Conservation (phyloP, 2,329 filamentous ascomycete species). For the Albifimbria verrucaria region DNA sequence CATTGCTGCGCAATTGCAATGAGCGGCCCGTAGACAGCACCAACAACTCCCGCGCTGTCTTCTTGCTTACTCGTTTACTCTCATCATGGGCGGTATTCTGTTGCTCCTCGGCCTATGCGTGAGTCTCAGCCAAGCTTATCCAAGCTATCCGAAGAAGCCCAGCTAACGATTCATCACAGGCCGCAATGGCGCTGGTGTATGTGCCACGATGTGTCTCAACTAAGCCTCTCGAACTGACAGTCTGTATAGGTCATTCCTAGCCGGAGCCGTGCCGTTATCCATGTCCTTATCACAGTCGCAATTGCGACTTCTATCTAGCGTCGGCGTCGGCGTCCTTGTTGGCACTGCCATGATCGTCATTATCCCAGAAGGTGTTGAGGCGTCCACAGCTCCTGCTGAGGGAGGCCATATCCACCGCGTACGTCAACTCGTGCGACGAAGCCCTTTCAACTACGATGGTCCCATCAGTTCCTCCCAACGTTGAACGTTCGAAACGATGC, state of each 20-base stretch:
- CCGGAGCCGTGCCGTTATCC: conserved; percentile 84
- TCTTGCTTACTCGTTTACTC: conserved; percentile 6
- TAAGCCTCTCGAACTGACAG: conserved; percentile 13
- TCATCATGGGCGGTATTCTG: conserved; percentile 36
- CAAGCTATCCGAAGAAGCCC: too few relatives aligned
- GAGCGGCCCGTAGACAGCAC: neutral
- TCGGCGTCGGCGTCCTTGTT: conserved; percentile 91
- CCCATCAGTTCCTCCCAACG: neutral
- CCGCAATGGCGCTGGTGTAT: conserved; percentile 59
- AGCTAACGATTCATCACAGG: too few relatives aligned
- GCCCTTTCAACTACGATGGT: conserved; percentile 23
- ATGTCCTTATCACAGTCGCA: conserved; percentile 85
- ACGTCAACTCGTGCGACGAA: conserved; percentile 27
- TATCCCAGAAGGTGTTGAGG: conserved; percentile 94
- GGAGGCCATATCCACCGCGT: conserved; percentile 34
- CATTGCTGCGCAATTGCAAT: neutral
- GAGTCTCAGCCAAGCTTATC: conserved; percentile 17
- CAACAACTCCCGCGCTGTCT: neutral
- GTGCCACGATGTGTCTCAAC: conserved; percentile 21
- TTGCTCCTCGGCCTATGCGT: conserved; percentile 39
- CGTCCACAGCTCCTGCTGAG: conserved; percentile 63
- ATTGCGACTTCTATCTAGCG: conserved; percentile 82
- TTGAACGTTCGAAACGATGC: neutral
- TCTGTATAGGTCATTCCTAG: conserved; percentile 76
- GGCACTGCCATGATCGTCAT: conserved; percentile 96